Evolutionary conservation across 139 green algal species (phyloP), one percentile per base, ranked within the genome.

Genomic region (Trebouxia sp.): DNA sequence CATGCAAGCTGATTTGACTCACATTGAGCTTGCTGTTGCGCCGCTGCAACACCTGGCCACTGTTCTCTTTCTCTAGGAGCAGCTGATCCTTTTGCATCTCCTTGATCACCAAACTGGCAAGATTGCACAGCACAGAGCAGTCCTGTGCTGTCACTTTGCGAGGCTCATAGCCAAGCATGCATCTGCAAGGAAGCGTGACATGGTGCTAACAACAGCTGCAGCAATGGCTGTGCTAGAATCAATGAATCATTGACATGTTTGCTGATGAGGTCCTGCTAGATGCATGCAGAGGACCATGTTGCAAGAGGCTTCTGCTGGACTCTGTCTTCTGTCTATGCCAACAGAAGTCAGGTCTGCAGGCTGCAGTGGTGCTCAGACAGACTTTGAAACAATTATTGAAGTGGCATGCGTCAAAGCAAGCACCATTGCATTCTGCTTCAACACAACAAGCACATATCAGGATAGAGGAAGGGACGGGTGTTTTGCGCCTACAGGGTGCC

Each of bases 401-500:
- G 50, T 3, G 3, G 26, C 50, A 58, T 58, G 50, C 4, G 50
- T 22, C 50, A 58, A 17, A 58, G 50, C 20, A 17, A 58, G 50
- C 50, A 58, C 26, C 3, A 58, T 22, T 3, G 5, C 20, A 58
- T 17, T 17, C 26, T 17, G 50, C 50, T 22, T 3, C 4, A 17
- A 58, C 20, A 58, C 50, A 58, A 58, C 20, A 17, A 28, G 50
- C 5, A 5, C 20, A 22, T 22, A 5, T 22, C 4, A 58, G 50
- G 50, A 17, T 2, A 58, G 26, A 58, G 1, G 15, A 50, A 30
- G 17, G 39, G 24, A 37, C 26, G 8, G 37, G 12, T 45, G 30
- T 32, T 79, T n/a, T n/a, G n/a, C n/a, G n/a, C n/a, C n/a, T 45
- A 79, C 72, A 79, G 30, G 14, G 45, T 79, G 43, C 72, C 72